Base-by-base conservation (phyloP, 495 filamentous ascomycete genomes). In the Hypoxylon fragiforme region DNA sequence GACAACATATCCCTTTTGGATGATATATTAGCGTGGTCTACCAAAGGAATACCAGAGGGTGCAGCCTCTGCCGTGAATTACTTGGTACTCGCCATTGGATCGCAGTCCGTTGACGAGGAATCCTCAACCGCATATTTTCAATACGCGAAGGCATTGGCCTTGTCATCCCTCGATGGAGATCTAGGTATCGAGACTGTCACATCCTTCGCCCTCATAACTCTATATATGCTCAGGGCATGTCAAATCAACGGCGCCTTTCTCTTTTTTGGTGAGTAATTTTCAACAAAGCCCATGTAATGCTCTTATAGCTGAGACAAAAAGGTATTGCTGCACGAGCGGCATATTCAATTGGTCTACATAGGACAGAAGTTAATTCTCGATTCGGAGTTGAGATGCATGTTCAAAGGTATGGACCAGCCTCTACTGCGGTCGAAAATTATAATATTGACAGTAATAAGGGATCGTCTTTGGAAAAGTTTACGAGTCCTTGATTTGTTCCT, bases 231-330 rank as follows among this genome's bases (percentile, higher is more conserved):
- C 9, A 73, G 79, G 19, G 77, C 79, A 1, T 83, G 81, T 57
- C 78, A 83, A 52, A 80, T 81, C 36, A 85, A 84, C 57, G 80
- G 79, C 3, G 79, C 82, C 3, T 85, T 83, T 40, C 76, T 85
- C 11, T 74, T 77, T 59, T 77, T 77, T n/a, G 74, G 63, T 66
- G 36, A 30, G 52, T 28, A 8, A 24, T n/a, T 34, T 3, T 28
- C 24, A 28, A 9, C 11, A 20, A 24, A 1, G 6, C 2, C 15
- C 4, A 4, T 14, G 7, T n/a, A 2, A n/a, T 22, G 9, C 16
- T 36, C n/a, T 15, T 7, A 16, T 3, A 18, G 18, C 40, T 54
- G 28, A 71, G 68, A 70, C 18, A 60, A 71, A 12, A 72, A 66
- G 63, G 81, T 8, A 80, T 83, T 31, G 82, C 82, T 3, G 70